Base-by-base conservation (phyloP, 2,329 filamentous ascomycete species). In the Xylaria sp. region DNA sequence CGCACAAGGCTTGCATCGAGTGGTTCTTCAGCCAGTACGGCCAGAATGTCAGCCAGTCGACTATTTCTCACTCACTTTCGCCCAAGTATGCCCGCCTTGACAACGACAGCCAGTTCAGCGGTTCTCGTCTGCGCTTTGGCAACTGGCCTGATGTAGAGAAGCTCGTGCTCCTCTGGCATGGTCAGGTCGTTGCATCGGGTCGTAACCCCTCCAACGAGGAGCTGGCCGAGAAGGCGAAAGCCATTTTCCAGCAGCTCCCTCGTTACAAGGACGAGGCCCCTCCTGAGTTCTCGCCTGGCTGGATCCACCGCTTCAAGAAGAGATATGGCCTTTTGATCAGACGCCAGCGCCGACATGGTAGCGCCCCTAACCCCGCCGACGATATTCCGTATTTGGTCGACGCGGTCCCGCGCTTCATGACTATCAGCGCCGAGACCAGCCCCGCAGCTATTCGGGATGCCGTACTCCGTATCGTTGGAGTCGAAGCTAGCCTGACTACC, bases 141-240 rank as follows among this genome's bases (percentile, higher is more conserved):
- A 86, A 86, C 69, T 85, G 83, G 83, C 83, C 83, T 61, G 83
- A 85, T 64, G 83, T 86, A 57, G 58, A 97, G 92, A 73, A 97
- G 91, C 76, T 91, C 78, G 79, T 95, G 92, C 74, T 95, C 86
- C 66, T 91, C 85, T 63, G 83, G 79, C 66, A 79, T 73, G 57
- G 78, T 73, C 55, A 78, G 76, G 56, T 79, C 75, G 61, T 79
- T 75, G 54, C 75, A 34, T 77, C 76, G 2, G 83, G 83, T 56
- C 81, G 82, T 56, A 80, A 83, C 65, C 83, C 83, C 0, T 84
- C 81, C 49, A 86, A 86, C 69, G 83, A 86, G 66, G 83, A 85
- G 71, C 76, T 86, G 2, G 82, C 81, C 62, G 83, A 85, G 39
- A 85, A 85, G 74, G 83, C 83, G 49, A 85, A 84, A 69, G 69